Evolutionary conservation across 352 stramenopile species (phyloP).

Genomic region (Phytophthora brassicae): DNA sequence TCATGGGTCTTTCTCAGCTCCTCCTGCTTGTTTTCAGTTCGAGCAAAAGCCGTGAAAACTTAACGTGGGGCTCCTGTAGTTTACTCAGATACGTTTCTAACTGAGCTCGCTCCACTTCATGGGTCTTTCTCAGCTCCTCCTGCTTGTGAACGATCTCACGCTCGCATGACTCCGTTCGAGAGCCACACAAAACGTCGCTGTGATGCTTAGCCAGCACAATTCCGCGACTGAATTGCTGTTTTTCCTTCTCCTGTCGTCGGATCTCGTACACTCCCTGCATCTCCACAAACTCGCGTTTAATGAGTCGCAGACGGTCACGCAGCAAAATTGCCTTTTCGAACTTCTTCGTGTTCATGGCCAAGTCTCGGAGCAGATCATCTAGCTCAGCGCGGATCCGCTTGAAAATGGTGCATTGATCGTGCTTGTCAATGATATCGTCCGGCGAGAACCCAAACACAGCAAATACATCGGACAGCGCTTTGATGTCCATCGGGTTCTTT

Average conservation of each 20-base stretch:
- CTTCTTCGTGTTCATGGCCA: slow-evolving; percentile 61
- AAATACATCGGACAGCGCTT: slow-evolving; percentile 68
- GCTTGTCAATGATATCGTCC: slow-evolving; percentile 68
- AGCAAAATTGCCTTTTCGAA: slow-evolving; percentile 73
- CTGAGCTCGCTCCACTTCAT: slow-evolving; percentile 58
- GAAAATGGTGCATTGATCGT: slow-evolving; percentile 78
- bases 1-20: slow-evolving; percentile 63
- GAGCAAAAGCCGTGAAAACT: slow-evolving; percentile 71
- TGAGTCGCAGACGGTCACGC: slow-evolving; percentile 56
- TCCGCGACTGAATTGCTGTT: slow-evolving; percentile 49
- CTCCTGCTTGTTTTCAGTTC: slow-evolving; percentile 76
- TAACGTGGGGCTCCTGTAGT: slow-evolving; percentile 59
- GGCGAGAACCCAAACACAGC: slow-evolving; percentile 61
- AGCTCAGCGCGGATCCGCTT: slow-evolving; percentile 58
- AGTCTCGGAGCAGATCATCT: slow-evolving; percentile 52
- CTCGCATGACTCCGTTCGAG: slow-evolving; percentile 33
- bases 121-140: slow-evolving; percentile 58
- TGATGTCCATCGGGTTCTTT: slow-evolving; percentile 65
- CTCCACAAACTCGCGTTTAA: slow-evolving; percentile 70
- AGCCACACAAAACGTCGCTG: slow-evolving; percentile 38
- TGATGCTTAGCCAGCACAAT: slow-evolving; percentile 40
- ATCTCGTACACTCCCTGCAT: slow-evolving; percentile 67
- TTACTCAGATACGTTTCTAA: slow-evolving; percentile 62
- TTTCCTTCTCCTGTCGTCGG: slow-evolving; percentile 51
- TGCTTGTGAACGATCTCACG: slow-evolving; percentile 48